phyloP scores from a whole-genome alignment of 2,329 filamentous ascomycete genomes.

The Neopestalotiopsis rosae region DNA sequence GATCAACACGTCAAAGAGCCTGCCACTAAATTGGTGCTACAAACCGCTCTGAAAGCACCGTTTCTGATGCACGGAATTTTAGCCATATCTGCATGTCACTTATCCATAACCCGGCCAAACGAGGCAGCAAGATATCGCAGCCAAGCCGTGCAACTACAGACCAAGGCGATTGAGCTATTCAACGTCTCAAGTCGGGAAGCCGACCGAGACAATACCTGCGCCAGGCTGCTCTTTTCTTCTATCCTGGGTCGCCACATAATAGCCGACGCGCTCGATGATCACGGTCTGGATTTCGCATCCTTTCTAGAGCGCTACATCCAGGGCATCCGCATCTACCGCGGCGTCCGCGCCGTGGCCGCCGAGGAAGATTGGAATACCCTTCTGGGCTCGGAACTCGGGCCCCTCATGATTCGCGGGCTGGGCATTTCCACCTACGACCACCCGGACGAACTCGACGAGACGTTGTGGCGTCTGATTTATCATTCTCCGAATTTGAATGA shows the following conservation, averaged over 20 bases:
- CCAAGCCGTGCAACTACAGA: conserved; percentile 1
- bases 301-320: background rate
- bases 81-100: conserved; percentile 6
- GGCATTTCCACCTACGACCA: background rate
- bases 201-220: background rate
- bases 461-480: background rate
- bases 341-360: background rate
- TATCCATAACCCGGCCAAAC: background rate
- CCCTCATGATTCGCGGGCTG: background rate
- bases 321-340: background rate
- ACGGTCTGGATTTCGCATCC: background rate
- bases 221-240: conserved; percentile 1
- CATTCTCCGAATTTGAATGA: background rate
- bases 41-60: background rate
- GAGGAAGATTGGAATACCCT: background rate
- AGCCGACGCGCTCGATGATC: background rate
- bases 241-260: conserved; percentile 3
- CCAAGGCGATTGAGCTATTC: conserved; percentile 3
- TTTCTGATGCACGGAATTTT: background rate
- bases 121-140: background rate
- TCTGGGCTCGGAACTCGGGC: background rate
- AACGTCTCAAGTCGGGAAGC: background rate
- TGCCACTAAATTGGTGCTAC: background rate
- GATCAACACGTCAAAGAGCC: background rate
- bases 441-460: background rate